Evolutionary conservation across 306 rosid genomes (phyloP).

Genomic region (Fragaria nilgerrensis): DNA sequence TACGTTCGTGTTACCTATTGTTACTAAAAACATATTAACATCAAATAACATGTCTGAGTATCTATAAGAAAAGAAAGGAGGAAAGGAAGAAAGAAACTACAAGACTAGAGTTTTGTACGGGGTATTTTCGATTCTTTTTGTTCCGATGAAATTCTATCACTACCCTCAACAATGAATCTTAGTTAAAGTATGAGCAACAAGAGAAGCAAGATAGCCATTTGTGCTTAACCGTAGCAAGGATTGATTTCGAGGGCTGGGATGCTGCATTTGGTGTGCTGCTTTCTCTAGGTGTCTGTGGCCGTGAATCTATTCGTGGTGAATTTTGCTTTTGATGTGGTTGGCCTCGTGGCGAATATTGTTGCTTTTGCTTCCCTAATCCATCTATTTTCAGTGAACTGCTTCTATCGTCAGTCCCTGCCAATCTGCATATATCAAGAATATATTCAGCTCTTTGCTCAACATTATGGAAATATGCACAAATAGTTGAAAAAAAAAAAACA

Average conservation of each 20-base stretch:
- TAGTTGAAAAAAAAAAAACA: not conserved
- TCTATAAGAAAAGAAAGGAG: not conserved
- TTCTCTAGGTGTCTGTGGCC: conserved; percentile 25
- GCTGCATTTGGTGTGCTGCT: conserved; percentile 10
- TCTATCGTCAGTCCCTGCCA: conserved; percentile 44
- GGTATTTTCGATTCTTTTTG: not conserved
- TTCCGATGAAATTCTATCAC: conserved; percentile 23
- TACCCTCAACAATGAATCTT: conserved; percentile 23
- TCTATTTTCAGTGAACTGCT: conserved; percentile 29
- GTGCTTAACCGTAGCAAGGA: conserved; percentile 3
- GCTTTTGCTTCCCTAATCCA: conserved; percentile 23
- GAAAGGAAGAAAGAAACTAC: not conserved
- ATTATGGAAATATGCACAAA: not conserved
- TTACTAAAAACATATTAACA: not conserved
- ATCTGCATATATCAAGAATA: conserved; percentile 37
- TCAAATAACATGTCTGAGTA: conserved; percentile 9
- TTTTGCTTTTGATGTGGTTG: not conserved
- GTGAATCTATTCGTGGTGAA: not conserved
- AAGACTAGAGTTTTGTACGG: not conserved
- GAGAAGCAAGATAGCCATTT: conserved; percentile 55
- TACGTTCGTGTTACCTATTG: not conserved
- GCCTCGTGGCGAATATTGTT: not conserved
- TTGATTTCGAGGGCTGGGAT: conserved; percentile 22
- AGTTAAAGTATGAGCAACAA: conserved; percentile 40
- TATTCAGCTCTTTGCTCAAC: conserved; percentile 27